Percentiles rank a stretch among this genome's conserved stretches.
Evolutionary conservation across 192 early-diverging fungal genomes (phyloP).

Genomic region (Podila clonocystis): DNA sequence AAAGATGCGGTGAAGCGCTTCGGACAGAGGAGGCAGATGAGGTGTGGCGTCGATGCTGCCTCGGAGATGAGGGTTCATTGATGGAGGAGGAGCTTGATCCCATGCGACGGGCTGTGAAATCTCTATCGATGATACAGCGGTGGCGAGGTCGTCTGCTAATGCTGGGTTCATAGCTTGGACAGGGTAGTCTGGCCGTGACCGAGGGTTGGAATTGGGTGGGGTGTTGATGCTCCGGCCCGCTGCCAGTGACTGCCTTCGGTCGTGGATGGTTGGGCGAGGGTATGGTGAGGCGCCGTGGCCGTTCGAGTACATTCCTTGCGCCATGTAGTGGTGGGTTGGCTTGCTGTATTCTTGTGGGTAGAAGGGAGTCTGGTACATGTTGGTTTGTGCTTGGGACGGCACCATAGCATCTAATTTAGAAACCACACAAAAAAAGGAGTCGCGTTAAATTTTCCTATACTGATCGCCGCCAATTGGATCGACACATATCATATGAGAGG

Average conservation of each 20-base stretch:
- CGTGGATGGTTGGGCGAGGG: slow-evolving; percentile 28
- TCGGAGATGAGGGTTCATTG: slow-evolving; percentile 6
- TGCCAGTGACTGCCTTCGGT: slow-evolving; percentile 42
- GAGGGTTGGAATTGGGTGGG: slow-evolving; percentile 17
- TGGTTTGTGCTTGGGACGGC: slow-evolving; percentile 31
- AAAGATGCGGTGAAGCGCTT: slow-evolving; percentile 28
- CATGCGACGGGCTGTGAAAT: background rate
- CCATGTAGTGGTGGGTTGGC: slow-evolving; percentile 22
- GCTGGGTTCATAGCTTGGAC: background rate
- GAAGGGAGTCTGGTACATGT: slow-evolving; percentile 18
- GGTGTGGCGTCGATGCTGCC: background rate
- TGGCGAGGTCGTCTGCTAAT: slow-evolving; percentile 1
- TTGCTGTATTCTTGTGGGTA: slow-evolving; percentile 24
- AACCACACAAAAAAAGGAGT: background rate
- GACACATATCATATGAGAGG: background rate
- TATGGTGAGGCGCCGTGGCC: slow-evolving; percentile 17
- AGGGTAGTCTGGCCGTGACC: slow-evolving; percentile 6
- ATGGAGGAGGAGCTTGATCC: background rate
- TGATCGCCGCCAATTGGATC: background rate
- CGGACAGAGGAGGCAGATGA: slow-evolving; percentile 36
- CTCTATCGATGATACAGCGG: background rate
- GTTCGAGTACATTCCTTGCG: slow-evolving; percentile 6
- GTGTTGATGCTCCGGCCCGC: slow-evolving; percentile 12
- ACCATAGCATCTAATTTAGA: slow-evolving; percentile 24
- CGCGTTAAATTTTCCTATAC: background rate